Base-by-base conservation (phyloP, 2,329 filamentous ascomycete genomes). In the Monosporascus ibericus region DNA sequence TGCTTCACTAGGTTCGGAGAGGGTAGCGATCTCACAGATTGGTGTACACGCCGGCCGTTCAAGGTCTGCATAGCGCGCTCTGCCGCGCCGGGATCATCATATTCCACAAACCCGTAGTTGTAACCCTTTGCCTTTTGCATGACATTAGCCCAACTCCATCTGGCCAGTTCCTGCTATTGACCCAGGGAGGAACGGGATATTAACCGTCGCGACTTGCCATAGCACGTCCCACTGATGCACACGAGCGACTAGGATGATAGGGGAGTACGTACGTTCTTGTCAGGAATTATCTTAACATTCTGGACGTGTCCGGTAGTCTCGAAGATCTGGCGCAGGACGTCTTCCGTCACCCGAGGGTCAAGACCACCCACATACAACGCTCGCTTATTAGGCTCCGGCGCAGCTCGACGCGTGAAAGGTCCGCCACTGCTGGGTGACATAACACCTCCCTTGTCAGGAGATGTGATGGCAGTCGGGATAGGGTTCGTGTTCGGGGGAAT, bases 71-170 rank as follows among this genome's bases (percentile, higher is more conserved):
- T 96, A 57, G 94, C 94, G 68, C 94, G 87, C 72, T 99, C 94
- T 62, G 94, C 94, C 58, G 92, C 90, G 72, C 89, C 92, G 50
- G 94, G 94, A 70, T 99, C 94, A 72, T 99, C 94, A 72, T 96
- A 99, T 72, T 99, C 94, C 59, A 99, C 88, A 68, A 99, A 99
- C 24, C 94, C 94, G 73, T 99, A 99, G 78, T 99, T 99, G 79
- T 90, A 95, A 47, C 94, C 94, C 80, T 97, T 96, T 62, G 87
- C 88, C 84, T 95, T 79, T 70, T 68, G 63, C 61, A 54, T 48
- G 36, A 51, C n/a, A 17, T n/a, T n/a, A 54, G 39, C 18, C 11
- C 22, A 20, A 20, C 18, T 42, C 39, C 39, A 42, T 6, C 22
- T 20, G 22, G 24, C 39, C 3, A 42, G 39, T 5, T 18, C 11